Evolutionary conservation across 176 grass and related monocot species (phyloP).

Genomic region (Lolium multiflorum): DNA sequence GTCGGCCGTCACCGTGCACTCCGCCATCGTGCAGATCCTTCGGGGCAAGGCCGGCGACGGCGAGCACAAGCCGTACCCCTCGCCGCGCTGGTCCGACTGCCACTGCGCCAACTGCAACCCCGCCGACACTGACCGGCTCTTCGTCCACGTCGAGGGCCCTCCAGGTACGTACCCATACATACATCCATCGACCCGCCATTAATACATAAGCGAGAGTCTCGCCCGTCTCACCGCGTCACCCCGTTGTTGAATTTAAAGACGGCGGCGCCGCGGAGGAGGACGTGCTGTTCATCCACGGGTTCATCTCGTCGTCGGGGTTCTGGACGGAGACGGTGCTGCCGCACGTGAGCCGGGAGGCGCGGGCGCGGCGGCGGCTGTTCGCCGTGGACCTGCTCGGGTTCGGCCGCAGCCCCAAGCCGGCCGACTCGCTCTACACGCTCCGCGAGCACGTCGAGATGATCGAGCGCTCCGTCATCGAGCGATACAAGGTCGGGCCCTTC

Average conservation of each 20-base stretch:
- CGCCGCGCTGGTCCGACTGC: constrained; percentile 95
- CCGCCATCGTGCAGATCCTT: constrained; percentile 83
- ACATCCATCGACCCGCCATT: constrained; percentile 1
- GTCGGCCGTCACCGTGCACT: constrained; percentile 66
- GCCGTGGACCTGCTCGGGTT: constrained; percentile 82
- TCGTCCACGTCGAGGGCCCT: constrained; percentile 81
- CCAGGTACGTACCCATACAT: constrained; percentile 41
- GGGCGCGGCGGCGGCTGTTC: constrained; percentile 52
- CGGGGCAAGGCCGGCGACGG: constrained; percentile 56
- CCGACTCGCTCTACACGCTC: constrained; percentile 76
- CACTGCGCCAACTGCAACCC: constrained; percentile 90
- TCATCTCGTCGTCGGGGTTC: constrained; percentile 79
- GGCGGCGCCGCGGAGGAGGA: constrained; percentile 49
- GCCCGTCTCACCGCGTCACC: background rate
- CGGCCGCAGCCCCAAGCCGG: constrained; percentile 77
- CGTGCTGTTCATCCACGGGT: constrained; percentile 85
- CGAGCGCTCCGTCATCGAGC: constrained; percentile 69
- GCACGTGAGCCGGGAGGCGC: constrained; percentile 54
- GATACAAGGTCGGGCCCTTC: constrained; percentile 58
- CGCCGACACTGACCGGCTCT: constrained; percentile 62
- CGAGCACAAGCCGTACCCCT: constrained; percentile 48
- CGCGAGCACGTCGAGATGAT: constrained; percentile 75
- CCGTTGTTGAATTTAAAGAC: constrained; percentile 32
- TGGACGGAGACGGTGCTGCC: constrained; percentile 84
- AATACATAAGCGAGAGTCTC: background rate